Evolutionary conservation across 345 rosid genomes (phyloP).

Genomic region (Salix koriyanagi): DNA sequence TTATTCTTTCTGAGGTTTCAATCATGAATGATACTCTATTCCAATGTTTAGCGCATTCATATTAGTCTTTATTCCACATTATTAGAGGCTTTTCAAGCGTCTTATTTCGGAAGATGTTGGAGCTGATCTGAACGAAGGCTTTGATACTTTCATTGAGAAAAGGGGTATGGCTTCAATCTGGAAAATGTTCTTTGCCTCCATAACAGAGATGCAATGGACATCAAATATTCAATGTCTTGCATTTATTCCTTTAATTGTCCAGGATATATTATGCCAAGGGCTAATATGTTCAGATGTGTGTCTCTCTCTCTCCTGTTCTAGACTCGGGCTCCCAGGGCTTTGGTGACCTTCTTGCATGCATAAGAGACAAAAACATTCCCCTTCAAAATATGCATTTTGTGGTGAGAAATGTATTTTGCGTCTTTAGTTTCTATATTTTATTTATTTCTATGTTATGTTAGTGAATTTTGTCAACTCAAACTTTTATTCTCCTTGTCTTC

Average conservation of each 20-base stretch:
- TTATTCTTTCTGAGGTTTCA: conserved; percentile 11
- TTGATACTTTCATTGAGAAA: conserved; percentile 73
- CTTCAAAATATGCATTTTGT: conserved; percentile 96
- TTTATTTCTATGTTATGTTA: neutral
- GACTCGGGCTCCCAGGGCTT: conserved; percentile 88
- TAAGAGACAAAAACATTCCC: conserved; percentile 72
- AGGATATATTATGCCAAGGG: neutral
- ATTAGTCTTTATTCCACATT: conserved; percentile 15
- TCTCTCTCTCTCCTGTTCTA: conserved; percentile 31
- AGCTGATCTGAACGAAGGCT: conserved; percentile 92
- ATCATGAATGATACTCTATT: neutral
- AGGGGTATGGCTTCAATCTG: conserved; percentile 44
- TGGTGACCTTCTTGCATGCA: conserved; percentile 78
- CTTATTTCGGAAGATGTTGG: conserved; percentile 70
- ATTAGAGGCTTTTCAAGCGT: conserved; percentile 86
- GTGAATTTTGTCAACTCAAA: conserved; percentile 25
- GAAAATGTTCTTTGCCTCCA: neutral
- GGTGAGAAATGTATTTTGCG: conserved; percentile 43
- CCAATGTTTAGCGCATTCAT: conserved; percentile 13
- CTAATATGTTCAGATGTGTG: conserved; percentile 12
- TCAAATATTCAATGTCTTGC: neutral
- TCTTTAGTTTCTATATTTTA: conserved; percentile 4
- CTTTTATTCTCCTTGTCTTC: conserved; percentile 5
- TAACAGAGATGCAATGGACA: neutral
- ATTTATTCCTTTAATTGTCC: neutral